phyloP scores from a whole-genome alignment of 1,284 basidiomycete species.

The Moesziomyces sp. region DNA sequence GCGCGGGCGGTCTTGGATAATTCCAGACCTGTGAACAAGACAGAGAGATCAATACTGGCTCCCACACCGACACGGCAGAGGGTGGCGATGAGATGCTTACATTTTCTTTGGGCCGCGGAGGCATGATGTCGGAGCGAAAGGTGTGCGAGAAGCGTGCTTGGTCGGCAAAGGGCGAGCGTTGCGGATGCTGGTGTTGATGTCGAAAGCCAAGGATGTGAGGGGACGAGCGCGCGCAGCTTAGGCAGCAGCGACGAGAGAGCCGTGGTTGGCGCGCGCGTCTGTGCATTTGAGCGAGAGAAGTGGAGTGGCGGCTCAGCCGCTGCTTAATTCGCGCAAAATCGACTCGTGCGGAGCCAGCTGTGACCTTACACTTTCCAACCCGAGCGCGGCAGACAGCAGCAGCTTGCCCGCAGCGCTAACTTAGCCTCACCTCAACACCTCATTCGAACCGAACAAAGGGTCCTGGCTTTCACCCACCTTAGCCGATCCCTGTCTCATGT shows the following conservation, averaged over 20 bases:
- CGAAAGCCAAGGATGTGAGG: background rate
- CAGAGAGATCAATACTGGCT: background rate
- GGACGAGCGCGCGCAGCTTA: background rate
- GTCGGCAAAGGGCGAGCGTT: no score
- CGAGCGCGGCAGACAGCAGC: no score
- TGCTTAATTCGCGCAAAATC: background rate
- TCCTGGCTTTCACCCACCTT: no score
- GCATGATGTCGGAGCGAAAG: constrained; percentile 18
- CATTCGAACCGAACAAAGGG: no score
- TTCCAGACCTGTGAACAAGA: constrained; percentile 50
- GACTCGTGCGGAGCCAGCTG: no score
- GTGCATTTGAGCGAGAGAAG: background rate
- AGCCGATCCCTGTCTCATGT: no score
- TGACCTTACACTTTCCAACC: no score
- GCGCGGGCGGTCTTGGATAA: constrained; percentile 63
- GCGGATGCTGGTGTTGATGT: no score
- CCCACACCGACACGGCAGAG: background rate
- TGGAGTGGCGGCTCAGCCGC: background rate
- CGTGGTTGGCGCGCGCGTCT: background rate
- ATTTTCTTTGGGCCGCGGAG: constrained; percentile 50
- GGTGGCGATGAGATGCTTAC: constrained; percentile 11
- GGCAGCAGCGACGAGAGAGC: no score
- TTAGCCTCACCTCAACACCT: no score
- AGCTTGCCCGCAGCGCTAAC: no score
- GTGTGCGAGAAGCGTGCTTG: background rate